These are phyloP conservation scores for Sporothrix dimorphospora DNA, from an alignment of 2,329 filamentous ascomycete species.

Conservation along the genomic window DNA sequence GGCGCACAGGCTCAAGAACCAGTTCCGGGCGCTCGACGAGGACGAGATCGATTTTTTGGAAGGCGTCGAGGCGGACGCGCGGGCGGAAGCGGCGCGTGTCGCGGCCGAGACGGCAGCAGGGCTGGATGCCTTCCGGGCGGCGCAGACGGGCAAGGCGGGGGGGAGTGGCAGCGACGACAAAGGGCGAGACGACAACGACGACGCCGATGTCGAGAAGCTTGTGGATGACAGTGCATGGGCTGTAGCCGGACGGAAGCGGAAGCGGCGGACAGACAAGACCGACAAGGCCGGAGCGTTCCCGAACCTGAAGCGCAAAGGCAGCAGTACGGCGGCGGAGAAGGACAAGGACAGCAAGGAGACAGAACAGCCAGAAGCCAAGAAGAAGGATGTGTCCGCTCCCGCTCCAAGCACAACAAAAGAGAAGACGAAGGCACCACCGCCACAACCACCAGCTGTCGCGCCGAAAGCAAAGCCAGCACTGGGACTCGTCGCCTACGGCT, in stretches of 20 bases:
- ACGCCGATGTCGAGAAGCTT: constrained; percentile 5
- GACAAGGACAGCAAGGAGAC: constrained; percentile 33
- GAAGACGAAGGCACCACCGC: constrained; percentile 31
- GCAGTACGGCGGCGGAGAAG: constrained; percentile 33
- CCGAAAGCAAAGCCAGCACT: constrained; percentile 39
- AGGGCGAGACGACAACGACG: constrained; percentile 28
- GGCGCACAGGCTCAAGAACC: constrained; percentile 69
- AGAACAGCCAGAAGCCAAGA: not conserved
- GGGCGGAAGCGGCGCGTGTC: constrained; percentile 58
- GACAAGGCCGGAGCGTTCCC: constrained; percentile 23
- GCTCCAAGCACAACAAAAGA: constrained; percentile 29
- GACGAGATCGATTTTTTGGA: constrained; percentile 78
- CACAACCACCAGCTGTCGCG: not conserved
- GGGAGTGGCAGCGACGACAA: constrained; percentile 26
- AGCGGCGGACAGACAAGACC: constrained; percentile 29
- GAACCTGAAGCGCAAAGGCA: constrained; percentile 33
- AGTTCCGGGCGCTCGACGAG: constrained; percentile 76
- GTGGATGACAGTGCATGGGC: constrained; percentile 25
- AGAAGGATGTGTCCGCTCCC: not conserved
- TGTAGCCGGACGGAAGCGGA: constrained; percentile 32
- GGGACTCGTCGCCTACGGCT: constrained; percentile 60
- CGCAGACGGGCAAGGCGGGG: constrained; percentile 19
- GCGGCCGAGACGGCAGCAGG: constrained; percentile 61
- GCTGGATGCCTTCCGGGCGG: constrained; percentile 57
- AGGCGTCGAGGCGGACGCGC: constrained; percentile 54